phyloP scores from a whole-genome alignment of 1,284 basidiomycete genomes.

The Ustilago shanxiensis region DNA sequence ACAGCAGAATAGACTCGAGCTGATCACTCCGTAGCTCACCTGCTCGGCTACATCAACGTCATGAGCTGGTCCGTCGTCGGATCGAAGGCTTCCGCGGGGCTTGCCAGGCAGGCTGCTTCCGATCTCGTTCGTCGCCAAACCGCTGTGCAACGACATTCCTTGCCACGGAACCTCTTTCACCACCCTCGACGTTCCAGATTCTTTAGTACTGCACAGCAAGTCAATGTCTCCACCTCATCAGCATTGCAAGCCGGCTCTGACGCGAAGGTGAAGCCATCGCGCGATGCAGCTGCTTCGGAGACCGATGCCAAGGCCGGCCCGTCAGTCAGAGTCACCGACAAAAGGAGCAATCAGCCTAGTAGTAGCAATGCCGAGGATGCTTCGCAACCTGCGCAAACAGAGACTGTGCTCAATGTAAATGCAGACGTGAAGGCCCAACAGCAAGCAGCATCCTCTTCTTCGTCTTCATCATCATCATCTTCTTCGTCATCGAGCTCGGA shows the following conservation, averaged over 20 bases:
- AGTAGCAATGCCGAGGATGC: conserved; percentile 4
- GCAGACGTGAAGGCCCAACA: conserved; percentile 2
- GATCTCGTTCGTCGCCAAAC: conserved; percentile 5
- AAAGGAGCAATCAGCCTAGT: conserved; percentile 9
- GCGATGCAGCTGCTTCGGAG: background rate
- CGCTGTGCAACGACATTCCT: conserved; percentile 19
- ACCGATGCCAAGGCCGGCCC: conserved; percentile 1
- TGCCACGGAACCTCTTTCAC: conserved; percentile 35
- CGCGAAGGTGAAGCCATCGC: conserved; percentile 10
- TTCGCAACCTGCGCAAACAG: conserved; percentile 18
- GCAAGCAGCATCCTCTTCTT: background rate
- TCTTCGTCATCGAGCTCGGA: conserved; percentile 5
- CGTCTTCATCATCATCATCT: background rate
- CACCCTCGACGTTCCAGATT: conserved; percentile 26
- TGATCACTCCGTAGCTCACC: background rate
- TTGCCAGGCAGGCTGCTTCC: conserved; percentile 16
- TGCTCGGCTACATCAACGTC: background rate
- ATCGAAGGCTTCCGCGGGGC: conserved; percentile 14
- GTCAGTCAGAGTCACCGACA: conserved; percentile 27
- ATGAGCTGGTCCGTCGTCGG: conserved; percentile 26
- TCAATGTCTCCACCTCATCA: conserved; percentile 24
- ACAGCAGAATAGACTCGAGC: background rate
- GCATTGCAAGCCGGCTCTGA: background rate
- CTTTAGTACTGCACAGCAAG: conserved; percentile 11
- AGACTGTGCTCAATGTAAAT: conserved; percentile 25